Conservation (phyloP, 2,329 filamentous ascomycete species). For the Hypomyces perniciosus region DNA sequence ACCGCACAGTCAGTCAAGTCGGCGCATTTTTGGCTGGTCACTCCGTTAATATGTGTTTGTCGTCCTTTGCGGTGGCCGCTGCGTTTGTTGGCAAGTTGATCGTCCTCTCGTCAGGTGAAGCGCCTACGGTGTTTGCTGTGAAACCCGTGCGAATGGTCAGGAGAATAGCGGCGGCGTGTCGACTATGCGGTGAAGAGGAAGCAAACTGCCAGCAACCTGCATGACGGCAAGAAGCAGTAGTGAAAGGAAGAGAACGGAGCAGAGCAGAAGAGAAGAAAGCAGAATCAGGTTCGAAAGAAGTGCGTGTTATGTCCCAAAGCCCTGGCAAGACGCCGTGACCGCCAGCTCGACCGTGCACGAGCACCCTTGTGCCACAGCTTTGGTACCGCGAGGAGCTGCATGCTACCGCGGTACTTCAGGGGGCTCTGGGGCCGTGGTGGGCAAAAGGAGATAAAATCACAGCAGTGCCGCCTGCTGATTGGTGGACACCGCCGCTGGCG, state of each 20-base stretch:
- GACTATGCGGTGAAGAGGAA: neutral
- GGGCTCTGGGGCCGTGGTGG: conserved; percentile 26
- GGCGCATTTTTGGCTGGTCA: no score
- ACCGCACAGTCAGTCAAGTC: no score
- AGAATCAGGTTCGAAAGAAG: neutral
- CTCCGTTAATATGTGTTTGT: no score
- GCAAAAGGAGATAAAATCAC: conserved; percentile 36
- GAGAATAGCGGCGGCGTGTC: no score
- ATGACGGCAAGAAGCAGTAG: neutral
- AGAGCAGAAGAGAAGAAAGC: conserved; percentile 2
- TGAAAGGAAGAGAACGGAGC: conserved; percentile 1
- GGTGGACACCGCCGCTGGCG: conserved; percentile 29
- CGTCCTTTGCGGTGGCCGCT: no score
- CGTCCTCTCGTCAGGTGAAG: no score
- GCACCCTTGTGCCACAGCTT: conserved; percentile 6
- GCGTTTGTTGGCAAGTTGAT: no score
- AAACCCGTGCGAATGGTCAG: neutral
- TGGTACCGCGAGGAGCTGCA: conserved; percentile 19
- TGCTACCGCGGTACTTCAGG: conserved; percentile 36
- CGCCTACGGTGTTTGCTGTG: neutral
- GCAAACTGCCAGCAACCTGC: neutral
- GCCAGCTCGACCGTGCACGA: conserved; percentile 13
- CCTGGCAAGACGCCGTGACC: conserved; percentile 8
- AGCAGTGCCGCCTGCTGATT: conserved; percentile 30
- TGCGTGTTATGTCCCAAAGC: conserved; percentile 1